Percentiles rank a stretch among this genome's conserved stretches.
phyloP scores from a whole-genome alignment of 2,329 filamentous ascomycete genomes.

The Pseudogymnoascus sp. region DNA sequence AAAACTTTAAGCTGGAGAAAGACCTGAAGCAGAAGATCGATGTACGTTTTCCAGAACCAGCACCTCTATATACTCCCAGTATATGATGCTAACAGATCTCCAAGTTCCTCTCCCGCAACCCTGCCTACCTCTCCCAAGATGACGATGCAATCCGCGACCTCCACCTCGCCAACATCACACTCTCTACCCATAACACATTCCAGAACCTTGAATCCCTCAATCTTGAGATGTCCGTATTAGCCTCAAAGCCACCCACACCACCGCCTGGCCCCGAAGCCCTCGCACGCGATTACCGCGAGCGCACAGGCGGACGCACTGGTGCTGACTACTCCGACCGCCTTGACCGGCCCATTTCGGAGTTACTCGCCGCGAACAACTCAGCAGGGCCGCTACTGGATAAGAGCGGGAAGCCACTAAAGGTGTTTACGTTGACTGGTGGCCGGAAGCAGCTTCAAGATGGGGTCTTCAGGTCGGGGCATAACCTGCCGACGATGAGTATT shows the following conservation, averaged over 20 bases:
- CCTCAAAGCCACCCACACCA: slow-evolving; percentile 56
- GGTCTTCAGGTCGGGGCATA: slow-evolving; percentile 88
- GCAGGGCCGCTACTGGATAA: slow-evolving; percentile 68
- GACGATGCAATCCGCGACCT: slow-evolving; percentile 77
- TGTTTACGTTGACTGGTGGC: slow-evolving; percentile 77
- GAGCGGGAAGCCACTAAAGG: slow-evolving; percentile 78
- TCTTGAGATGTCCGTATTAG: slow-evolving; percentile 76
- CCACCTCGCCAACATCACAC: slow-evolving; percentile 67
- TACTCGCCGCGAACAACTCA: slow-evolving; percentile 41
- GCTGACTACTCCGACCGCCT: slow-evolving; percentile 65
- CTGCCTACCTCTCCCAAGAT: slow-evolving; percentile 60
- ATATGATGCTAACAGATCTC: slow-evolving; percentile 28
- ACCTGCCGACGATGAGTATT: slow-evolving; percentile 92
- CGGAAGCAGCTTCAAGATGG: slow-evolving; percentile 68
- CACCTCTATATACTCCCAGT: slow-evolving; percentile 27
- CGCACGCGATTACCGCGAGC: slow-evolving; percentile 39
- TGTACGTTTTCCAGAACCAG: slow-evolving; percentile 40
- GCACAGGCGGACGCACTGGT: slow-evolving; percentile 31
- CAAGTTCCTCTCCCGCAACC: slow-evolving; percentile 53
- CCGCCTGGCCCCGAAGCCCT: slow-evolving; percentile 38
- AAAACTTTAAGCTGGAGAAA: slow-evolving; percentile 78
- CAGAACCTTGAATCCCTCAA: slow-evolving; percentile 81
- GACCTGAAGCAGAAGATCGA: slow-evolving; percentile 77
- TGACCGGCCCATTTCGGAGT: slow-evolving; percentile 54
- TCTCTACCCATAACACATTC: slow-evolving; percentile 73